These are phyloP conservation scores for Tephrocybe sp. DNA, from an alignment of 768 basidiomycete species.

Conservation along the genomic window DNA sequence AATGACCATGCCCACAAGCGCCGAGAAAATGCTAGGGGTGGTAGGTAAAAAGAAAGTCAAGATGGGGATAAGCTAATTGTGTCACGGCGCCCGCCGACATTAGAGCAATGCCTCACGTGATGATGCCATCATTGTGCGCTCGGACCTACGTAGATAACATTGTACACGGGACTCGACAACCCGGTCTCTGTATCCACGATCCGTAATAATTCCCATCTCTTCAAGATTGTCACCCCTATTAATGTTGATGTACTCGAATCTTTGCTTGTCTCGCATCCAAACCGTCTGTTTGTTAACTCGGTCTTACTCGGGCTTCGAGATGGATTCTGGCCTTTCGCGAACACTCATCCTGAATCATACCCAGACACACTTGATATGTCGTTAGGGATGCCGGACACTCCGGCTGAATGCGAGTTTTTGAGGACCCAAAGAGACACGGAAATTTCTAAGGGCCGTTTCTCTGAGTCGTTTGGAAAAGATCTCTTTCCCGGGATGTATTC, in stretches of 20 bases:
- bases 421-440: not conserved
- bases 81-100: no score
- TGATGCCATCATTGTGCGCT: no score
- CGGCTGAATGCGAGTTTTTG: not conserved
- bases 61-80: no score
- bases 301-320: not conserved
- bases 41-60: no score
- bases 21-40: no score
- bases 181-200: not conserved
- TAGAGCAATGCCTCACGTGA: no score
- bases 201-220: not conserved
- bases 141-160: no score
- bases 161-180: not conserved
- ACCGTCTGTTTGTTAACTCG: not conserved
- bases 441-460: not conserved
- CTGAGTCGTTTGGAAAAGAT: not conserved
- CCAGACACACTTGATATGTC: not conserved
- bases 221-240: not conserved
- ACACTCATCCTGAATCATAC: not conserved
- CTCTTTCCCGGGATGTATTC: not conserved
- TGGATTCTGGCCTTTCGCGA: not conserved
- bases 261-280: not conserved
- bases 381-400: not conserved
- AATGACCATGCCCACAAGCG: no score
- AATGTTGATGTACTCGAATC: not conserved